These are phyloP conservation scores for Gloeophyllum trabeum DNA, from an alignment of 768 basidiomycete genomes.

Conservation along the genomic window DNA sequence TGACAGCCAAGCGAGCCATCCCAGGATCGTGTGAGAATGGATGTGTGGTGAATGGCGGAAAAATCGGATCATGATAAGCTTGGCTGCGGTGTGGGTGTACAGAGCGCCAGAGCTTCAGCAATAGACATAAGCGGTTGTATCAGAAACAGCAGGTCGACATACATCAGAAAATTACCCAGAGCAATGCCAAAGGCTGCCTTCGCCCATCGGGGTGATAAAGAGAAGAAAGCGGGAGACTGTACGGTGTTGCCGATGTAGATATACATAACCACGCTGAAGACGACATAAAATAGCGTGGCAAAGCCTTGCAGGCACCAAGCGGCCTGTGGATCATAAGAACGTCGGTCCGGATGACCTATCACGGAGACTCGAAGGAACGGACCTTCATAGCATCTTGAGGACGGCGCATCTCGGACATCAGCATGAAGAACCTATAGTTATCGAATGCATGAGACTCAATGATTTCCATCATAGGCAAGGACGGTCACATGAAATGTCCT, in stretches of 20 bases:
- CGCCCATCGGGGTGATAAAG: conserved; percentile 35
- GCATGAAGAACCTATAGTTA: conserved; percentile 46
- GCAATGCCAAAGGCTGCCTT: conserved; percentile 39
- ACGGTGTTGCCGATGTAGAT: conserved; percentile 35
- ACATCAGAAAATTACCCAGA: conserved; percentile 41
- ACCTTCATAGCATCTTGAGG: conserved; percentile 50
- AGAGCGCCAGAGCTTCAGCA: conserved; percentile 30
- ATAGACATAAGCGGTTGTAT: not conserved
- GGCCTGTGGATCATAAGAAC: conserved; percentile 19
- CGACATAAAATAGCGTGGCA: conserved; percentile 34
- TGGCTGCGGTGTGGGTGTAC: conserved; percentile 41
- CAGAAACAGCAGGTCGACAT: conserved; percentile 5
- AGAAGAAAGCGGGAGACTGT: conserved; percentile 33
- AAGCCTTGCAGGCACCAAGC: conserved; percentile 46
- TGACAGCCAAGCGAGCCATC: conserved; percentile 34
- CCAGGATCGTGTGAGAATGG: conserved; percentile 36
- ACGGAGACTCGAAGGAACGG: not conserved
- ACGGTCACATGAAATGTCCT: conserved; percentile 40
- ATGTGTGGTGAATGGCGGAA: conserved; percentile 37
- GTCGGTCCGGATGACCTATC: not conserved
- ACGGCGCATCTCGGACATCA: conserved; percentile 44
- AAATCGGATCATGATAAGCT: conserved; percentile 38
- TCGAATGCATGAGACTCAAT: conserved; percentile 2
- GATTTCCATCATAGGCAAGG: conserved; percentile 1
- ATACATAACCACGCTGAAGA: conserved; percentile 31